Conservation (phyloP, 140 eudicot species). For the Flaveria floridana region DNA sequence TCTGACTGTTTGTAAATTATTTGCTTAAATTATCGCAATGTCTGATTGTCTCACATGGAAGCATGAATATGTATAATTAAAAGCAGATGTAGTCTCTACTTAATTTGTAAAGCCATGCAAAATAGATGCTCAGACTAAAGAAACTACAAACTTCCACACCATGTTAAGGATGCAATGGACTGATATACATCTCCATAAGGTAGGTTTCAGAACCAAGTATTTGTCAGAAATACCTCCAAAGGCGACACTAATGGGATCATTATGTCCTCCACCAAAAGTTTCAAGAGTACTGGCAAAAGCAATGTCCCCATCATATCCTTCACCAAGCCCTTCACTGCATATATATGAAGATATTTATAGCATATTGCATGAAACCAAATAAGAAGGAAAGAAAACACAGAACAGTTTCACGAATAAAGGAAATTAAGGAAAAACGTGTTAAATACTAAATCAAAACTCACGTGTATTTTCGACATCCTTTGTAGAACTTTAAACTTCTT, state of each 20-base stretch:
- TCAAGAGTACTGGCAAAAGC: slow-evolving; percentile 98
- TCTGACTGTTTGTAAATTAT: not conserved
- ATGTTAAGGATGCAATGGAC: not conserved
- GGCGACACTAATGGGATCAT: slow-evolving; percentile 98
- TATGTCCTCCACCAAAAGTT: slow-evolving; percentile 96
- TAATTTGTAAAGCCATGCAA: not conserved
- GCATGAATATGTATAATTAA: not conserved
- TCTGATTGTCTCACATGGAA: slow-evolving; percentile 6
- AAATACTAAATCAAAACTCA: slow-evolving; percentile 35
- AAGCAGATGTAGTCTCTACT: not conserved
- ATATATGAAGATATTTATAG: slow-evolving; percentile 4
- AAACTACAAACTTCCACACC: not conserved
- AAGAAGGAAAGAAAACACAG: not conserved
- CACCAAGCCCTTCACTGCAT: slow-evolving; percentile 98
- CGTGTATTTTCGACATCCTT: slow-evolving; percentile 98
- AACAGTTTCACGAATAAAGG: not conserved
- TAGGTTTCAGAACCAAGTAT: slow-evolving; percentile 10
- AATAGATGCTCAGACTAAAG: not conserved
- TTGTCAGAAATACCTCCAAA: slow-evolving; percentile 73
- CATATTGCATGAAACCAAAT: not conserved
- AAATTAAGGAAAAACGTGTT: not conserved
- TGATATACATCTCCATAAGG: slow-evolving; percentile 11
- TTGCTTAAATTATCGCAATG: slow-evolving; percentile 4
- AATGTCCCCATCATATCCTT: slow-evolving; percentile 97
- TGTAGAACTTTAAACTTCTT: slow-evolving; percentile 86